Conservation (phyloP, 768 basidiomycete species). For the Phlebiopsis flavidoalba region DNA sequence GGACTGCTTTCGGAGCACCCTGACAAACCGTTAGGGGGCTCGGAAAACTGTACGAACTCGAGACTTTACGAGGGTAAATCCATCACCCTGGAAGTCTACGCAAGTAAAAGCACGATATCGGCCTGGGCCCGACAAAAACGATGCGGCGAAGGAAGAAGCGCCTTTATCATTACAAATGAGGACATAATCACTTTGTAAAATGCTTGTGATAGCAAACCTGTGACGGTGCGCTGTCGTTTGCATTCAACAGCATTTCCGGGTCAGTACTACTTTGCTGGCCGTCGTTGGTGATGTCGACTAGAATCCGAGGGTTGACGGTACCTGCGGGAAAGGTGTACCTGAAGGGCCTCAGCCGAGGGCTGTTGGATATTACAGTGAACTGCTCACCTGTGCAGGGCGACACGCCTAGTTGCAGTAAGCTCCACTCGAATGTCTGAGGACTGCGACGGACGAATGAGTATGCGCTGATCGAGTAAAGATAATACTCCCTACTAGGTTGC, state of each 20-base stretch:
- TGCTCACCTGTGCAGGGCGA: slow-evolving; percentile 51
- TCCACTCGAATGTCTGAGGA: slow-evolving; percentile 54
- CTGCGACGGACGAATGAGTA: slow-evolving; percentile 22
- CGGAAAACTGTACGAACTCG: background rate
- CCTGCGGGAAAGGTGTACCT: slow-evolving; percentile 27
- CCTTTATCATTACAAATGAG: slow-evolving; percentile 18
- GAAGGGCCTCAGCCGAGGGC: background rate
- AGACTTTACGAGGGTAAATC: slow-evolving; percentile 21
- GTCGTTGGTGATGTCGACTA: slow-evolving; percentile 60
- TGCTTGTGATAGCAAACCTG: slow-evolving; percentile 25
- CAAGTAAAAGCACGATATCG: slow-evolving; percentile 55
- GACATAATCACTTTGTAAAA: background rate
- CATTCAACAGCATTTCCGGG: slow-evolving; percentile 44
- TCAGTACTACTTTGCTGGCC: slow-evolving; percentile 47
- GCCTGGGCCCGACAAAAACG: slow-evolving; percentile 59
- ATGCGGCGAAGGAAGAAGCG: slow-evolving; percentile 42
- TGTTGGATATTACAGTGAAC: background rate
- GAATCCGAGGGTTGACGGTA: slow-evolving; percentile 38
- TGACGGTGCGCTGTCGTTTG: slow-evolving; percentile 44
- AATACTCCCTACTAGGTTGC: slow-evolving; percentile 39
- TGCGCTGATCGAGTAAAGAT: background rate
- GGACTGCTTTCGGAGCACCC: slow-evolving; percentile 42
- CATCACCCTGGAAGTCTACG: slow-evolving; percentile 54
- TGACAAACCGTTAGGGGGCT: background rate
- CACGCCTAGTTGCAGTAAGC: slow-evolving; percentile 52